A percentile compares a stretch with the other conserved stretches of the same genome.
phyloP scores from a whole-genome alignment of 306 rosid genomes.

The Dryas drummondii region DNA sequence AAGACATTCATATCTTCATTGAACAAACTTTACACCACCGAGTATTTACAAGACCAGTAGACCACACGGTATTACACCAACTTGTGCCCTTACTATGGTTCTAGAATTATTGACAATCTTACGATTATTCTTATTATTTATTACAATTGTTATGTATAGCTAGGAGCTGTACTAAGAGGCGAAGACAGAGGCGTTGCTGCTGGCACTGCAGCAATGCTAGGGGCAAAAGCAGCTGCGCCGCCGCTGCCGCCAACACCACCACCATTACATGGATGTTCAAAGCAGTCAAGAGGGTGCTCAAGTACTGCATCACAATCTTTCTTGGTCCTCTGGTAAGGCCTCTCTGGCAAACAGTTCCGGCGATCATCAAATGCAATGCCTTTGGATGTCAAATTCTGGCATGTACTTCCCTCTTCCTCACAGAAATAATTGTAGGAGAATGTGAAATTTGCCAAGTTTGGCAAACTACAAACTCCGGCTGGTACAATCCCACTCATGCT shows the following conservation, averaged over 20 bases:
- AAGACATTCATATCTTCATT: too few species aligned
- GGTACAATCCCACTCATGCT: slow-evolving; percentile 62
- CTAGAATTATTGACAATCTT: not conserved
- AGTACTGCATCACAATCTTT: slow-evolving; percentile 51
- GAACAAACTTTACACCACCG: too few species aligned
- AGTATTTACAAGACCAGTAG: too few species aligned
- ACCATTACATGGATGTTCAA: slow-evolving; percentile 39
- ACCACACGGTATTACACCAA: too few species aligned
- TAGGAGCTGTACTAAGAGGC: slow-evolving; percentile 57
- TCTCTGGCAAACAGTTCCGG: slow-evolving; percentile 67
- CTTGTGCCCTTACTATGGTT: not conserved
- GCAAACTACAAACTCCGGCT: slow-evolving; percentile 63
- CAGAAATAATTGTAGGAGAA: slow-evolving; percentile 76
- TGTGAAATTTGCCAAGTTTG: slow-evolving; percentile 68
- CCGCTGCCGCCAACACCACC: not conserved
- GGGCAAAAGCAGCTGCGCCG: slow-evolving; percentile 40
- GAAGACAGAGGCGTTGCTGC: slow-evolving; percentile 45
- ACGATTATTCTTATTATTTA: not conserved
- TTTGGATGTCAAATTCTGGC: slow-evolving; percentile 58
- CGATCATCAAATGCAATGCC: slow-evolving; percentile 53
- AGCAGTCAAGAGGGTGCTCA: slow-evolving; percentile 56
- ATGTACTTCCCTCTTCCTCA: slow-evolving; percentile 65
- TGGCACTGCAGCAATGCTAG: slow-evolving; percentile 39
- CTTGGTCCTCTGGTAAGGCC: slow-evolving; percentile 57
- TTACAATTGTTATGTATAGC: slow-evolving; percentile 31